A percentile compares a stretch with the other conserved stretches of the same genome.
These are phyloP conservation scores for Lycium barbarum DNA, from an alignment of 257 asterid species.

Conservation along the genomic window DNA sequence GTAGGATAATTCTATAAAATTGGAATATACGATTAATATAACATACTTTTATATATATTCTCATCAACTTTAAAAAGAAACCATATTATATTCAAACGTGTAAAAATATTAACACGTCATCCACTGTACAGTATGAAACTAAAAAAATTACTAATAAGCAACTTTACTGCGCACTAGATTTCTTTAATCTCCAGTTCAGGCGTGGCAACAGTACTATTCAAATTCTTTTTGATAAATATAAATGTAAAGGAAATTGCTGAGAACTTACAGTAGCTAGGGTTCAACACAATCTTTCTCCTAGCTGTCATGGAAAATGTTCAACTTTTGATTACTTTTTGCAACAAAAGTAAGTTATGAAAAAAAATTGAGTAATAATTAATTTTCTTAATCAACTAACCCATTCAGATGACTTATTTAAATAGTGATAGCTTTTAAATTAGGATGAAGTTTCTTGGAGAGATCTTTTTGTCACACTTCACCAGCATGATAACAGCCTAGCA, in stretches of 20 bases:
- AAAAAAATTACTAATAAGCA: not conserved
- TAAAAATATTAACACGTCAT: not conserved
- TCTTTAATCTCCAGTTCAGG: slow-evolving; percentile 19
- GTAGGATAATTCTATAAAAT: not conserved
- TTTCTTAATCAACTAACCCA: slow-evolving; percentile 17
- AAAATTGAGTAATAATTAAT: not conserved
- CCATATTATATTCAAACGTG: not conserved
- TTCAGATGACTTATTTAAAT: slow-evolving; percentile 14
- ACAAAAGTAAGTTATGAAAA: not conserved
- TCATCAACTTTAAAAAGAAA: not conserved
- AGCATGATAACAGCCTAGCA: slow-evolving; percentile 35
- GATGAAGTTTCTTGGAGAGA: slow-evolving; percentile 31
- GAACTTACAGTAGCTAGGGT: slow-evolving; percentile 23
- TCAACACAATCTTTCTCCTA: not conserved
- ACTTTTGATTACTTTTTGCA: slow-evolving; percentile 2
- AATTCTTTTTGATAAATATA: not conserved
- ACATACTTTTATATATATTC: not conserved
- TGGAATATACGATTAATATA: not conserved
- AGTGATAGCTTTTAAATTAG: not conserved
- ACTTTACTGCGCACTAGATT: slow-evolving; percentile 26
- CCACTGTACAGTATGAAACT: not conserved
- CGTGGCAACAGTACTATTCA: not conserved
- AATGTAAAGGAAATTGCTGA: slow-evolving; percentile 16
- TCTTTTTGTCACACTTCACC: slow-evolving; percentile 5
- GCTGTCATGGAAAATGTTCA: slow-evolving; percentile 22